Evolutionary conservation across 2,329 filamentous ascomycete genomes (phyloP).

Genomic region (Talaromyces sp.): DNA sequence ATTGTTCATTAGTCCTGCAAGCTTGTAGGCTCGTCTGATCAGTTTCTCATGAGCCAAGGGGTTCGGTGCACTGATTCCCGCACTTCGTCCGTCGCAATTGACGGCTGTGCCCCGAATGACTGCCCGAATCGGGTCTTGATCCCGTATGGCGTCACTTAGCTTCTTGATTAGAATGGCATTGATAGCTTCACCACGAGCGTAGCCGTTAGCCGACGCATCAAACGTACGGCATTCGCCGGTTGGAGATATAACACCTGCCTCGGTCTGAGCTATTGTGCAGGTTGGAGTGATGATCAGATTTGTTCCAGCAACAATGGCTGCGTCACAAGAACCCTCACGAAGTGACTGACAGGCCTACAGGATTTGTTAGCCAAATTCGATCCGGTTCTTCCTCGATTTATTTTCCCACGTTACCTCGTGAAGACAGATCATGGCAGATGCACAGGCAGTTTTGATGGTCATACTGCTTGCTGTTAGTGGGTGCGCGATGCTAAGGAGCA

Average conservation of each 20-base stretch:
- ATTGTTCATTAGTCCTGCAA: constrained; percentile 35
- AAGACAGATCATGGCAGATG: constrained; percentile 30
- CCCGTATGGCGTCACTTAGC: constrained; percentile 46
- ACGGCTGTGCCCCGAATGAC: constrained; percentile 33
- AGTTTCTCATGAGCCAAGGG: constrained; percentile 36
- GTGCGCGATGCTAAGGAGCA: constrained; percentile 41
- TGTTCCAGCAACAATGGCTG: constrained; percentile 29
- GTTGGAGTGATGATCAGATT: constrained; percentile 32
- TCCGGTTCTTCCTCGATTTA: background rate
- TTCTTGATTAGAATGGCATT: constrained; percentile 52
- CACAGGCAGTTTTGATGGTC: constrained; percentile 22
- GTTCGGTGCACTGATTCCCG: constrained; percentile 32
- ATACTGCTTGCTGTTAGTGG: constrained; percentile 26
- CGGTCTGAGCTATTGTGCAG: constrained; percentile 34
- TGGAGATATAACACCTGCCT: constrained; percentile 50
- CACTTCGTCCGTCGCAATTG: constrained; percentile 34
- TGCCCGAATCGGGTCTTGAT: constrained; percentile 44
- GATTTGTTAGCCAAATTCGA: background rate
- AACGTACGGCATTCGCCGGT: constrained; percentile 43
- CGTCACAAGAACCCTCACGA: constrained; percentile 24
- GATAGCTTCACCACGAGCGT: constrained; percentile 53
- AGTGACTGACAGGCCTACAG: constrained; percentile 22
- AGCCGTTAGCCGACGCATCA: constrained; percentile 48
- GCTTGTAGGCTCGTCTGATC: constrained; percentile 38
- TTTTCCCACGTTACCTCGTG: background rate